Percentiles rank a stretch among this genome's conserved stretches.
phyloP scores from a whole-genome alignment of 202 grass and related monocot species.

The Alloteropsis angusta region DNA sequence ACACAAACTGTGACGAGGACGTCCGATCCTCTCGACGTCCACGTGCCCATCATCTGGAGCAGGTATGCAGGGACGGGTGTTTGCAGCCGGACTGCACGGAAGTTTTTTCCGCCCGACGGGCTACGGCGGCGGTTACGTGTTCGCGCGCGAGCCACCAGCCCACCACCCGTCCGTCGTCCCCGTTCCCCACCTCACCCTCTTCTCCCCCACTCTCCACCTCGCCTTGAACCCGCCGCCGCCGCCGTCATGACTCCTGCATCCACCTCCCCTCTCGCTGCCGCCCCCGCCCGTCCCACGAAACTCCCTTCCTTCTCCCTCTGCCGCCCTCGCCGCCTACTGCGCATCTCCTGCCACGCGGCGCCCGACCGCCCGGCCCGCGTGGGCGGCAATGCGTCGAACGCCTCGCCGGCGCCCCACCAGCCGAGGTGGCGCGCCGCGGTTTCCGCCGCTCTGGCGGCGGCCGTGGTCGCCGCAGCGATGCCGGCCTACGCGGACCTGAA shows the following conservation, averaged over 20 bases:
- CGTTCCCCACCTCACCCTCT: not conserved
- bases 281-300: not conserved
- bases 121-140: conserved; percentile 38
- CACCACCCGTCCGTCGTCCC: conserved; percentile 12
- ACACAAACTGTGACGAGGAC: too few species aligned
- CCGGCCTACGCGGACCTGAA: conserved; percentile 78
- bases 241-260: conserved; percentile 52
- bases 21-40: too few species aligned
- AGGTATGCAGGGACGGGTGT: too few species aligned
- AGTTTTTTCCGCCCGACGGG: not conserved
- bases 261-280: conserved; percentile 34
- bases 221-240: not conserved
- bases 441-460: conserved; percentile 60
- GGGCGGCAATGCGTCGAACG: conserved; percentile 30
- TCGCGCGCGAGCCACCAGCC: conserved; percentile 46
- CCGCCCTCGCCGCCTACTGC: not conserved
- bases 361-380: conserved; percentile 6
- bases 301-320: not conserved
- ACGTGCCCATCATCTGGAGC: too few species aligned
- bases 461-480: conserved; percentile 34
- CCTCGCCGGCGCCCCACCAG: conserved; percentile 25
- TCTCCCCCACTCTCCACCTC: not conserved
- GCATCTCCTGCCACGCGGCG: conserved; percentile 43
- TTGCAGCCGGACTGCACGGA: too few species aligned
- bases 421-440: conserved; percentile 54